Base-by-base conservation (phyloP, 306 rosid genomes). In the Geum urbanum region DNA sequence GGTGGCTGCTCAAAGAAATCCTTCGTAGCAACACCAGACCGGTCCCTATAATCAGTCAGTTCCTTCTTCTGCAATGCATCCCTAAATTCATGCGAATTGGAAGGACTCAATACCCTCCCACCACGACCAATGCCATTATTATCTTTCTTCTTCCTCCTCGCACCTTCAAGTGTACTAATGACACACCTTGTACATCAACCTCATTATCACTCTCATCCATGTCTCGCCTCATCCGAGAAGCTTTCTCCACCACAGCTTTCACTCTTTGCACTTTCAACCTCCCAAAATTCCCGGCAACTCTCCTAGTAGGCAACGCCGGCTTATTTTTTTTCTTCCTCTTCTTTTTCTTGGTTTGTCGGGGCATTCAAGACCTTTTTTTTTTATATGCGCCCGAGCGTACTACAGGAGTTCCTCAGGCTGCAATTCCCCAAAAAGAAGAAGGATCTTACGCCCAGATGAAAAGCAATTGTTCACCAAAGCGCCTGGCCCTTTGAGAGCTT, bases 251-350 rank as follows among this genome's bases (percentile, higher is more conserved):
- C 39, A 81, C 72, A 72, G 83, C 78, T 43, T 77, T 86, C 55
- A 81, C 84, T 77, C 82, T 83, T 49, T 92, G 84, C 7, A 72
- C 69, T 74, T 87, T 92, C 61, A 86, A 76, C 70, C 87, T 87
- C 72, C 85, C 92, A 40, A 92, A 87, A 64, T 74, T 79, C 41
- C 78, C 75, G 24, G 72, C 44, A 32, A 72, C 13, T 43, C 50
- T 43, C 68, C 59, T 68, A 8, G 45, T 22, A 27, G 72, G 75
- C 40, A 63, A 67, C 18, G 72, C 39, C 18, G 9, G 59, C 41
- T 58, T 59, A 68, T 73, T n/a, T n/a, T n/a, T n/a, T n/a, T n/a
- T n/a, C n/a, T n/a, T n/a, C n/a, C n/a, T n/a, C n/a, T n/a, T n/a
- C n/a, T n/a, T n/a, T n/a, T n/a, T n/a, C n/a, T n/a, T n/a, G n/a